phyloP scores from a whole-genome alignment of 345 rosid species.

The Pugionium cornutum region DNA sequence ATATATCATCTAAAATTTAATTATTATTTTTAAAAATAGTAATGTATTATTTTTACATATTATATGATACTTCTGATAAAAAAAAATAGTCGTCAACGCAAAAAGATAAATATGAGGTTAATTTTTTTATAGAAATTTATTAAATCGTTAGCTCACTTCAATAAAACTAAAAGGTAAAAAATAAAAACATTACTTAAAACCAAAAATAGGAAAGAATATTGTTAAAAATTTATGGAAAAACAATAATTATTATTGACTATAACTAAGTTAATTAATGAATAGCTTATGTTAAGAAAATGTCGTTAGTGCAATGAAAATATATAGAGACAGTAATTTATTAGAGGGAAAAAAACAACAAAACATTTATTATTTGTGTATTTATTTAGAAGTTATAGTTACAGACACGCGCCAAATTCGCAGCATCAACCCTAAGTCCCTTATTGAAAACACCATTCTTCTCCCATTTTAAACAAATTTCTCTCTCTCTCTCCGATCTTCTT shows the following conservation, averaged over 20 bases:
- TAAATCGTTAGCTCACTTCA: neutral
- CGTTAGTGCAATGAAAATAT: neutral
- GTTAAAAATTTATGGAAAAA: conserved; percentile 1
- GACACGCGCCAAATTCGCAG: conserved; percentile 36
- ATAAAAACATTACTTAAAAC: no score
- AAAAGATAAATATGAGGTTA: no score
- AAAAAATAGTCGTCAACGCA: no score
- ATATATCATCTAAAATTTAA: neutral
- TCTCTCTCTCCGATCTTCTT: conserved; percentile 17
- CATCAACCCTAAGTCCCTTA: conserved; percentile 7
- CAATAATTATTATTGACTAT: neutral
- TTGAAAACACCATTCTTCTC: conserved; percentile 11
- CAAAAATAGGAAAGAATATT: neutral
- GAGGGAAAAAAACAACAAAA: neutral
- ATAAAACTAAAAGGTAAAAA: neutral
- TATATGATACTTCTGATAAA: no score
- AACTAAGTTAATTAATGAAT: neutral
- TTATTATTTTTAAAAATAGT: neutral
- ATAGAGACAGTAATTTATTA: neutral
- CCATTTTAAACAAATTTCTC: neutral
- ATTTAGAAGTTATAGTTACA: conserved; percentile 25
- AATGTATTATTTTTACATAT: no score
- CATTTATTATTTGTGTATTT: neutral
- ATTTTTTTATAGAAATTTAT: no score
- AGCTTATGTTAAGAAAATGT: neutral